Evolutionary conservation across 192 early-diverging fungal species (phyloP), one percentile per base, ranked within the genome.

Genomic region (Globomyces pollinis-pini): DNA sequence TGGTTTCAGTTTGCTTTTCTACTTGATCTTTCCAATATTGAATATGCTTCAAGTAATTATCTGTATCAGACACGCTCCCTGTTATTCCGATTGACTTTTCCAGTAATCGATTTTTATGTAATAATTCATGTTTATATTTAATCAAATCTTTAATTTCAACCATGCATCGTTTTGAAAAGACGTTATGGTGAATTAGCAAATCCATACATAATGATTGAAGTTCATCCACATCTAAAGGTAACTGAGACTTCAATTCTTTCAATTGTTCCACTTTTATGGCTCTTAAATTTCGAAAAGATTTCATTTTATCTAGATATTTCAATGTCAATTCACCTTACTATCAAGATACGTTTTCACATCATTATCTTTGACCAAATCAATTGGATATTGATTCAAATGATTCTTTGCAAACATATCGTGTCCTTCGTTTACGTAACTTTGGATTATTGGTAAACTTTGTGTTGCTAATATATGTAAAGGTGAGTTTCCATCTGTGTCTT

Each of bases 11-110:
- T 24, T 74, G 61, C 41, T 66, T 54, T 49, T 76, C 72, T 23
- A 53, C 66, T 24, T 76, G 61, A 16, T 76, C 74, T 38, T 76
- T 69, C 57, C 64, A 51, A 28, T 56, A 67, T 42, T 72, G 69
- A 12, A 76, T 50, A 38, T 76, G 69, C 34, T 68, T 67, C 6
- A 69, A 56, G 51, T 64, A 76, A 51, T 76, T 67, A 1, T 60
- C 53, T 7, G 72, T 63, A 2, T 70, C 74, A 2, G 65, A 60
- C 4, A 66, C 60, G 66, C 69, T 58, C 70, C 71, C 15, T 1
- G 12, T n/a, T 8, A 41, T 42, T 1, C 3, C 29, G 45, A 42
- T 13, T 23, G 33, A 6, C 49, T 67, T 68, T 64, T 75, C 74
- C 0, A 68, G 32, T 3, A 76, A 41, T 20, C 68, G 26, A 32